Evolutionary conservation across 2,329 filamentous ascomycete species (phyloP).

Genomic region (Cladosporium phlei): DNA sequence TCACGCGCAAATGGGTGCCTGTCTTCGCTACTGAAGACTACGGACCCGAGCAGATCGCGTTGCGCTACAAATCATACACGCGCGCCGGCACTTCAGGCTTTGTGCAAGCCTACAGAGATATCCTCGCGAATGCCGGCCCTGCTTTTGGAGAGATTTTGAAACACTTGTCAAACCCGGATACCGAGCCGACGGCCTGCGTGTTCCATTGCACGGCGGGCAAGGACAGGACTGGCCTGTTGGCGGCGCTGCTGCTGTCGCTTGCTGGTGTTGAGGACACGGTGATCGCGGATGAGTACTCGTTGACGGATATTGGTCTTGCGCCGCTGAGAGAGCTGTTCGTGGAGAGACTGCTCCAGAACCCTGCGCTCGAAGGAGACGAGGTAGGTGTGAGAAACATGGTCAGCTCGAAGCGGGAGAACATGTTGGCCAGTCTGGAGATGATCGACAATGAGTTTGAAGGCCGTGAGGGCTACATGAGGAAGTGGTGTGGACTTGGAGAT

Average conservation of each 20-base stretch:
- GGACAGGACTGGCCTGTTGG: constrained; percentile 68
- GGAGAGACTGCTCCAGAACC: constrained; percentile 49
- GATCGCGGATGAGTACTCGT: constrained; percentile 64
- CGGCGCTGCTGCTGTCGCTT: constrained; percentile 60
- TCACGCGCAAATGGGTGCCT: constrained; percentile 56
- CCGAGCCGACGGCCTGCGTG: constrained; percentile 48
- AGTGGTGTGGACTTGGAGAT: constrained; percentile 54
- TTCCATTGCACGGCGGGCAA: constrained; percentile 75
- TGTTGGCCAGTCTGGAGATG: constrained; percentile 49
- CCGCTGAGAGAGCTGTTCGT: constrained; percentile 44
- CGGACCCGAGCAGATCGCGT: constrained; percentile 57
- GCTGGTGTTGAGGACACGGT: constrained; percentile 56
- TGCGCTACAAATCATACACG: constrained; percentile 58
- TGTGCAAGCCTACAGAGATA: constrained; percentile 58
- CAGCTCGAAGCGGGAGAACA: constrained; percentile 45
- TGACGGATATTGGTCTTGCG: constrained; percentile 59
- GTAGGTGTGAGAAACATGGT: constrained; percentile 43
- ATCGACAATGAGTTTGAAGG: constrained; percentile 59
- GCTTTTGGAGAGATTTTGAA: constrained; percentile 57
- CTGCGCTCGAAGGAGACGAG: constrained; percentile 45
- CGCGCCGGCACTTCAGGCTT: constrained; percentile 55
- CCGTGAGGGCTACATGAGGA: constrained; percentile 58
- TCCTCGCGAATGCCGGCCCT: constrained; percentile 51
- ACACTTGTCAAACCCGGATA: constrained; percentile 48
- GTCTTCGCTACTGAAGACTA: constrained; percentile 62